A percentile compares a stretch with the other conserved stretches of the same genome.
Conservation (phyloP, 768 basidiomycete genomes). For the Macrolepiota fuliginosa region DNA sequence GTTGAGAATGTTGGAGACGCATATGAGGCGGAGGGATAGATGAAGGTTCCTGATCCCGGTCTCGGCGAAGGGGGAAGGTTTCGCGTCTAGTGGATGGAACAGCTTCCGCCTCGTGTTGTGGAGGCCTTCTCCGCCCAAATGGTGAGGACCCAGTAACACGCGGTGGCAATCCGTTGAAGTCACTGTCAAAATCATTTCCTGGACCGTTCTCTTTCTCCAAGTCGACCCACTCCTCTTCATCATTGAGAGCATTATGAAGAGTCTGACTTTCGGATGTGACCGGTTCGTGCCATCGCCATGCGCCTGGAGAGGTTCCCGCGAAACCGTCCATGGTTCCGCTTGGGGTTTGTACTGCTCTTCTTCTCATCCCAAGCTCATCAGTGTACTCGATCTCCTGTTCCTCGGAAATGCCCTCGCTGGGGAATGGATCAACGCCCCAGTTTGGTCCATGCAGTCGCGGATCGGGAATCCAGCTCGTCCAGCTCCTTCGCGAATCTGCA, state of each 20-base stretch:
- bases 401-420: conserved; percentile 5
- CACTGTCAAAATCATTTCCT: conserved; percentile 33
- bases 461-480: conserved; percentile 48
- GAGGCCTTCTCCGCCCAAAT: conserved; percentile 30
- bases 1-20: conserved; percentile 63
- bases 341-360: conserved; percentile 8
- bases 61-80: conserved; percentile 59
- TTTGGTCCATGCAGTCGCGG: conserved; percentile 56
- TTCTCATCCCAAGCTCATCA: conserved; percentile 33
- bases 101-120: conserved; percentile 32
- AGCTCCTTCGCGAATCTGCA: conserved; percentile 18
- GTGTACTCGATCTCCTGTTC: conserved; percentile 28
- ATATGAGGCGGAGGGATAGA: conserved; percentile 61
- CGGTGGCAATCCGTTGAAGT: conserved; percentile 34
- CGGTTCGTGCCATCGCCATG: conserved; percentile 5
- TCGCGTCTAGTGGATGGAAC: conserved; percentile 45
- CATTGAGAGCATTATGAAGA: conserved; percentile 19
- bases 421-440: conserved; percentile 29
- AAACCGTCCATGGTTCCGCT: background rate
- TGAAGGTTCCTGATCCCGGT: conserved; percentile 26
- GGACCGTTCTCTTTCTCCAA: conserved; percentile 42
- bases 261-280: conserved; percentile 6
- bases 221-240: conserved; percentile 61
- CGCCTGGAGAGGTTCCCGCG: conserved; percentile 14
- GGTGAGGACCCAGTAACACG: conserved; percentile 34